These are phyloP conservation scores for Apiospora kogelbergensis DNA, from an alignment of 2,329 filamentous ascomycete genomes.

Conservation along the genomic window DNA sequence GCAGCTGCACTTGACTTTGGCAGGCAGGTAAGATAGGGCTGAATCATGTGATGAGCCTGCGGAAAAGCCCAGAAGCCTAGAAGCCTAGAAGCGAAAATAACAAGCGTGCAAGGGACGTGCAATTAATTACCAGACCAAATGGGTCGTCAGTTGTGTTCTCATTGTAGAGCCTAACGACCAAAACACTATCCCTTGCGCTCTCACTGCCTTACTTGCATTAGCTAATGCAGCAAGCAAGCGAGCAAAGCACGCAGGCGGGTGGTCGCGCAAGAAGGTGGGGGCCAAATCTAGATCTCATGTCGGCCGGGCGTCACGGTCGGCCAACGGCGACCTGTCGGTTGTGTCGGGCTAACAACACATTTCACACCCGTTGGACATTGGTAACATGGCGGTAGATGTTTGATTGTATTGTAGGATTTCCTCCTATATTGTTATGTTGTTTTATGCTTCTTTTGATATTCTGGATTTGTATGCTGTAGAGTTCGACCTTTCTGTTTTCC, in stretches of 20 bases:
- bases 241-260: not conserved
- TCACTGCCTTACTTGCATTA: conserved; percentile 11
- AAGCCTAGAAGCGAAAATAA: no score
- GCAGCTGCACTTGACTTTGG: not conserved
- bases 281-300: conserved; percentile 6
- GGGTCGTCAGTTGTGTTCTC: no score
- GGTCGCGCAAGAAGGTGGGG: not conserved
- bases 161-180: not conserved
- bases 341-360: not conserved
- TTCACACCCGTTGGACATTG: not conserved
- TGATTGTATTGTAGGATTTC: not conserved
- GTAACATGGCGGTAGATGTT: not conserved
- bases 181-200: not conserved
- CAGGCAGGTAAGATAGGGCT: conserved; percentile 19
- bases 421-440: not conserved
- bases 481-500: not conserved
- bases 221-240: not conserved
- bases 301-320: not conserved
- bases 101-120: no score
- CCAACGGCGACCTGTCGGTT: not conserved
- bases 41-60: conserved; percentile 23
- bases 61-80: no score
- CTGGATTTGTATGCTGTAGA: not conserved
- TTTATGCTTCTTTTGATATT: not conserved
- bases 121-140: no score